Evolutionary conservation across 345 rosid species (phyloP).

Genomic region (Brassica nigra): DNA sequence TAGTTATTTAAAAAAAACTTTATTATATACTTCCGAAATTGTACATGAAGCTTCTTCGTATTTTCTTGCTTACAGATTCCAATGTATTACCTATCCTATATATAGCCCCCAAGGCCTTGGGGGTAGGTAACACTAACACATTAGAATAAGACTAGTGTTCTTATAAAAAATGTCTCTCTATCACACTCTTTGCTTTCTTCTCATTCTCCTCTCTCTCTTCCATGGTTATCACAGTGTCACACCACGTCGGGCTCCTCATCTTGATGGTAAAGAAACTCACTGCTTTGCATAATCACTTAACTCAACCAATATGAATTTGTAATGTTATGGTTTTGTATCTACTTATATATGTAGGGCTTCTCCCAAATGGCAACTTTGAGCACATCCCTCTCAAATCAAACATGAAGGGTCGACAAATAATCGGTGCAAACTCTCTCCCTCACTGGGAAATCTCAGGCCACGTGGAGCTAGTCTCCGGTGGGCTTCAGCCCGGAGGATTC

Average conservation of each 20-base stretch:
- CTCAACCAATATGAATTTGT: neutral
- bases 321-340: neutral
- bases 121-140: neutral
- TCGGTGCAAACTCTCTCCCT: constrained; percentile 78
- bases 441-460: constrained; percentile 72
- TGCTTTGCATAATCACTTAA: neutral
- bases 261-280: constrained; percentile 32
- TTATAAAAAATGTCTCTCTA: constrained; percentile 30
- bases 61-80: neutral
- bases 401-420: constrained; percentile 66
- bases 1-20: neutral
- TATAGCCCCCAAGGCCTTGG: constrained; percentile 13
- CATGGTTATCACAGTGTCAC: constrained; percentile 16
- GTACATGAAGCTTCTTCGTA: constrained; percentile 10
- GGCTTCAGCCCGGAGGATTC: constrained; percentile 86
- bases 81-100: constrained; percentile 22
- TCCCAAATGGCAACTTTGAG: constrained; percentile 79
- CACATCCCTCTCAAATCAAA: constrained; percentile 53
- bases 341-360: constrained; percentile 45
- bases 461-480: constrained; percentile 72
- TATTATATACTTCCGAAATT: neutral
- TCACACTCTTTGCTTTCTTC: constrained; percentile 35
- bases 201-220: constrained; percentile 31
- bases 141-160: neutral
- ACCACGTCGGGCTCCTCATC: constrained; percentile 37